Percentiles rank a stretch among this genome's conserved stretches.
phyloP scores from a whole-genome alignment of 306 rosid genomes.

The Betula pendula region DNA sequence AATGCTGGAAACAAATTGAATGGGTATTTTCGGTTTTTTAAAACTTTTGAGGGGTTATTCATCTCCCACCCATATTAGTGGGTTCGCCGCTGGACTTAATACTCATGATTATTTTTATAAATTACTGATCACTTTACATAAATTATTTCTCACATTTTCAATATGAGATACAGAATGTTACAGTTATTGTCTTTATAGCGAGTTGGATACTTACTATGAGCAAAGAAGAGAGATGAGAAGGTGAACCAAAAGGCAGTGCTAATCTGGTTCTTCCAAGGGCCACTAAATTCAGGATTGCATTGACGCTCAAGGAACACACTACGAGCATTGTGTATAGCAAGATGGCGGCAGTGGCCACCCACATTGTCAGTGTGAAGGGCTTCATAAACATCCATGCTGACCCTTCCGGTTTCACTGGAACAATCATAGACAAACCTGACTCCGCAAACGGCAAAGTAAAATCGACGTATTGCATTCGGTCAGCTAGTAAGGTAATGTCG shows the following conservation, averaged over 20 bases:
- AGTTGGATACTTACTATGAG: slow-evolving; percentile 74
- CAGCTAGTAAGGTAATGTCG: slow-evolving; percentile 54
- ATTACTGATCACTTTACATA: too few species aligned
- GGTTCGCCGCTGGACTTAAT: too few species aligned
- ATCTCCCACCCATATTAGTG: too few species aligned
- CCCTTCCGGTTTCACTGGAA: slow-evolving; percentile 30
- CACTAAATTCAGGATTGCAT: slow-evolving; percentile 55
- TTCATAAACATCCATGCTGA: slow-evolving; percentile 56
- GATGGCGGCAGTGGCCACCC: slow-evolving; percentile 44
- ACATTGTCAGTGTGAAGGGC: slow-evolving; percentile 72
- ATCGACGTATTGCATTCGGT: slow-evolving; percentile 51
- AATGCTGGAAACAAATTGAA: too few species aligned
- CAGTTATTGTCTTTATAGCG: too few species aligned
- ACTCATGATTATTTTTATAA: too few species aligned
- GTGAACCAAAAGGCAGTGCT: slow-evolving; percentile 64
- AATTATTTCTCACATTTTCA: too few species aligned
- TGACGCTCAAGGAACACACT: slow-evolving; percentile 56
- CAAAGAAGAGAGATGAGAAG: slow-evolving; percentile 72
- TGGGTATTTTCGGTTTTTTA: too few species aligned
- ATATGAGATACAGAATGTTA: too few species aligned
- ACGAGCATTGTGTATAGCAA: slow-evolving; percentile 56
- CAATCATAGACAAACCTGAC: slow-evolving; percentile 65
- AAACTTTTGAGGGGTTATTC: too few species aligned
- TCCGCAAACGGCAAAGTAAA: slow-evolving; percentile 63
- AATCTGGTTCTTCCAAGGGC: slow-evolving; percentile 52